These are phyloP conservation scores for Helianthus tuberosus DNA, from an alignment of 129 eudicot species.

Conservation along the genomic window DNA sequence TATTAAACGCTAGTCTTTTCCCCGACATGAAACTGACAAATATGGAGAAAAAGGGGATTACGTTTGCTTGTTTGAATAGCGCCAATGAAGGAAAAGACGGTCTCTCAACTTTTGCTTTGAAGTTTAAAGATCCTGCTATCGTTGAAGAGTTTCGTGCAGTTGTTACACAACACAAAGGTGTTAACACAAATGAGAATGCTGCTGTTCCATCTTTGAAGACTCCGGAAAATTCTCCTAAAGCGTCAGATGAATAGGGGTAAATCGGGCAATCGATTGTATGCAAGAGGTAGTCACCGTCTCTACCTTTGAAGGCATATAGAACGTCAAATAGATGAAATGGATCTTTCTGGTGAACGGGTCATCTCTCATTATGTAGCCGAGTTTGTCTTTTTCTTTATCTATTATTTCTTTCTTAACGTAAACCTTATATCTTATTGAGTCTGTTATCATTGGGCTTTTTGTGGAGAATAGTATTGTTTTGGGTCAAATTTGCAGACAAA, in stretches of 20 bases:
- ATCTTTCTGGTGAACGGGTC: conserved; percentile 6
- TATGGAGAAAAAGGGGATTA: conserved; percentile 91
- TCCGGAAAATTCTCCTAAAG: conserved; percentile 79
- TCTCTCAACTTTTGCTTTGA: conserved; percentile 83
- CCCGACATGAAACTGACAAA: conserved; percentile 89
- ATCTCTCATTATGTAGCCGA: conserved; percentile 14
- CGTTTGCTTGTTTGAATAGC: conserved; percentile 88
- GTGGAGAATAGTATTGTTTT: conserved; percentile 16
- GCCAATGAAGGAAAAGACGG: conserved; percentile 65
- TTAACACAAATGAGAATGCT: conserved; percentile 24
- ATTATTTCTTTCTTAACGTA: neutral
- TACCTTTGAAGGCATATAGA: conserved; percentile 9
- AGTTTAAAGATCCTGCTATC: conserved; percentile 68
- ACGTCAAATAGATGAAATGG: conserved; percentile 3
- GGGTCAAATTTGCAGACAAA: conserved; percentile 20
- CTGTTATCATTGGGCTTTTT: conserved; percentile 10
- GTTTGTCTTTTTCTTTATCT: neutral
- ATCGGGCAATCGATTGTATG: neutral
- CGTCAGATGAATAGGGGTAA: conserved; percentile 46
- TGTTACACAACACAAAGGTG: conserved; percentile 60
- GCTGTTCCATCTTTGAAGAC: conserved; percentile 49
- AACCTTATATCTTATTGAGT: conserved; percentile 21
- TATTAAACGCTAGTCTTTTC: conserved; percentile 76
- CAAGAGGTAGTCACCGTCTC: neutral
- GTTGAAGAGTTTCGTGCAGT: conserved; percentile 67